phyloP scores from a whole-genome alignment of 768 basidiomycete species.

The Steccherinum ochraceum region DNA sequence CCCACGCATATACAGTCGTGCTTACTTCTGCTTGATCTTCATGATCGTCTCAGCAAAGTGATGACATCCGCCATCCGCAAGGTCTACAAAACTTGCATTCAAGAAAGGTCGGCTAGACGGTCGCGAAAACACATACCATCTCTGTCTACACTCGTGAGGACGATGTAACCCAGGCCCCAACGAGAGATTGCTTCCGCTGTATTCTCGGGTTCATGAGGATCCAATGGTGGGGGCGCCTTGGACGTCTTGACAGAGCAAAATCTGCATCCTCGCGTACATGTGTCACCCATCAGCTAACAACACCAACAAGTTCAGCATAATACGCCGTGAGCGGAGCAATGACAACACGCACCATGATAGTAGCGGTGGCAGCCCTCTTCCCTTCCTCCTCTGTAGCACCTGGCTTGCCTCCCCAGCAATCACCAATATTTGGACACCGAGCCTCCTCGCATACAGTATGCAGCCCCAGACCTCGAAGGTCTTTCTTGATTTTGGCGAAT shows the following conservation, averaged over 20 bases:
- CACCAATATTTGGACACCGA: conserved; percentile 98
- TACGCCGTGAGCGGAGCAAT: conserved; percentile 1
- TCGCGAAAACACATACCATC: conserved; percentile 58
- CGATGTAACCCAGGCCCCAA: conserved; percentile 98
- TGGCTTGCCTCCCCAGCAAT: conserved; percentile 93
- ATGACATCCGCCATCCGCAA: conserved; percentile 83
- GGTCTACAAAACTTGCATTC: conserved; percentile 47
- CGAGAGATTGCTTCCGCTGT: conserved; percentile 97
- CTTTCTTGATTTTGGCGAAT: conserved; percentile 90
- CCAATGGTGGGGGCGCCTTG: conserved; percentile 78
- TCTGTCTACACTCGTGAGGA: conserved; percentile 92
- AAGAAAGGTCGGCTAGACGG: neutral
- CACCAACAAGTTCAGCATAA: conserved; percentile 2
- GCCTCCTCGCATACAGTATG: conserved; percentile 99
- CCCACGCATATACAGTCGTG: too few relatives aligned
- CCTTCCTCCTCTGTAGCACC: conserved; percentile 61
- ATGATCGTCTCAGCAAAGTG: conserved; percentile 95
- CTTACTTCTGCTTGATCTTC: conserved; percentile 93
- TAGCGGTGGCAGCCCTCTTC: conserved; percentile 86
- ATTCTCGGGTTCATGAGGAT: conserved; percentile 95
- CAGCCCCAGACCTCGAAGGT: conserved; percentile 82
- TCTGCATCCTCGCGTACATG: conserved; percentile 94
- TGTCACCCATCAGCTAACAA: conserved; percentile 92
- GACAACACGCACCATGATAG: conserved; percentile 80
- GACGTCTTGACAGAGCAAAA: conserved; percentile 99